These are phyloP conservation scores for Tuber microsphaerosporum DNA, from an alignment of 495 filamentous ascomycete species.

Conservation along the genomic window DNA sequence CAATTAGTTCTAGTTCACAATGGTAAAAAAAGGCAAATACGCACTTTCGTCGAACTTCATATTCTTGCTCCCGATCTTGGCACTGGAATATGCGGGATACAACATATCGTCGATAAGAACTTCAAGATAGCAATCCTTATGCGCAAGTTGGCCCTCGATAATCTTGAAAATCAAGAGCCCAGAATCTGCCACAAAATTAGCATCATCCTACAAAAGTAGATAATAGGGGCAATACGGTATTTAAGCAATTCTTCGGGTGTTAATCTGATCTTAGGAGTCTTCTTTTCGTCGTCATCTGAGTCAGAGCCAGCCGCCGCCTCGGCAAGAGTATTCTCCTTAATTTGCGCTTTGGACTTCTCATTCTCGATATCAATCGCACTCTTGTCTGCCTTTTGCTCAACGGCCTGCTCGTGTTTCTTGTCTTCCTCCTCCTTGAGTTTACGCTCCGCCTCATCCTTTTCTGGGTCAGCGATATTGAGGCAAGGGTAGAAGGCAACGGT, in stretches of 20 bases:
- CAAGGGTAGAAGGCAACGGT: slow-evolving; percentile 86
- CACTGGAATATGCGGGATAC: slow-evolving; percentile 78
- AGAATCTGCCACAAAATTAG: slow-evolving; percentile 54
- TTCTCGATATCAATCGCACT: slow-evolving; percentile 44
- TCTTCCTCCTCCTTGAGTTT: slow-evolving; percentile 29
- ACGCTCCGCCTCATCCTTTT: slow-evolving; percentile 70
- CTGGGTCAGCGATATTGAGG: slow-evolving; percentile 79
- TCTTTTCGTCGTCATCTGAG: slow-evolving; percentile 45
- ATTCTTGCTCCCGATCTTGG: slow-evolving; percentile 55
- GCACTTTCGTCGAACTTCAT: slow-evolving; percentile 71
- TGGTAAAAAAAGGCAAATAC: slow-evolving; percentile 27
- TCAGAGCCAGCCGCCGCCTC: slow-evolving; percentile 14
- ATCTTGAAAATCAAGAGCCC: slow-evolving; percentile 92
- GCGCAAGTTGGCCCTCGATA: slow-evolving; percentile 73
- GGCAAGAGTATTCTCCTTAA: slow-evolving; percentile 30
- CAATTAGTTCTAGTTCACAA: slow-evolving; percentile 1
- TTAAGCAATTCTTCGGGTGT: slow-evolving; percentile 68
- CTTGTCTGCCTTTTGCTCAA: slow-evolving; percentile 30
- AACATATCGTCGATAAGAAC: slow-evolving; percentile 90
- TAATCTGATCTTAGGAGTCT: slow-evolving; percentile 68
- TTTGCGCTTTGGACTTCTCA: slow-evolving; percentile 32
- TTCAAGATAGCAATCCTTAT: slow-evolving; percentile 71
- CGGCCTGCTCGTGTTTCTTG: slow-evolving; percentile 45
- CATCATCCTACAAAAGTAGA: not conserved
- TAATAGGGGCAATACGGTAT: slow-evolving; percentile 52